phyloP scores from a whole-genome alignment of 2,329 filamentous ascomycete genomes.

The Paecilomyces formosus region DNA sequence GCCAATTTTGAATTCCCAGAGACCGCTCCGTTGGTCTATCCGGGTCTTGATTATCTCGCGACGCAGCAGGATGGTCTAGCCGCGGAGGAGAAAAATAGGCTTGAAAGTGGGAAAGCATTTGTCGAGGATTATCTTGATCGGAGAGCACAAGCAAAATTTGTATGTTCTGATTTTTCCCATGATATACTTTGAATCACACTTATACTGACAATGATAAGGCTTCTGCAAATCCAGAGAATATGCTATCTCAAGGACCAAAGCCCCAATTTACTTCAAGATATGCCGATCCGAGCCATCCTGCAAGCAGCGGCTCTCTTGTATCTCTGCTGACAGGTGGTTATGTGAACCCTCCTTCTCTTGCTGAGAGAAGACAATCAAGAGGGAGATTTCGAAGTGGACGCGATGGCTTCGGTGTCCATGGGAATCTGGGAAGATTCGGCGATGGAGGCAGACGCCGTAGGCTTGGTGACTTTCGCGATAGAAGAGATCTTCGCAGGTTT shows the following conservation, averaged over 20 bases:
- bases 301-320: constrained; percentile 42
- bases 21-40: constrained; percentile 44
- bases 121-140: constrained; percentile 45
- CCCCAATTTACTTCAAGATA: constrained; percentile 40
- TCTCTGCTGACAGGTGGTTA: constrained; percentile 41
- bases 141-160: constrained; percentile 41
- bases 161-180: constrained; percentile 12
- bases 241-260: constrained; percentile 24
- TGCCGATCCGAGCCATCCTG: constrained; percentile 44
- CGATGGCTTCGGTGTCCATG: too few species aligned
- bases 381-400: too few species aligned
- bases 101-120: constrained; percentile 20
- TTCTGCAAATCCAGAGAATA: constrained; percentile 38
- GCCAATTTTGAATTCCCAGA: constrained; percentile 38
- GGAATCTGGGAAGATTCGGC: too few species aligned
- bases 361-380: too few species aligned
- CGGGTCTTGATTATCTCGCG: constrained; percentile 29
- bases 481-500: too few species aligned
- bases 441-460: too few species aligned
- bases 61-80: constrained; percentile 7
- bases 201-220: too few species aligned
- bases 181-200: too few species aligned
- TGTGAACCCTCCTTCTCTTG: constrained; percentile 12
- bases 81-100: constrained; percentile 10
- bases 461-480: too few species aligned